Base-by-base conservation (phyloP, 1,284 basidiomycete genomes). In the Pseudozyma flocculosa region DNA sequence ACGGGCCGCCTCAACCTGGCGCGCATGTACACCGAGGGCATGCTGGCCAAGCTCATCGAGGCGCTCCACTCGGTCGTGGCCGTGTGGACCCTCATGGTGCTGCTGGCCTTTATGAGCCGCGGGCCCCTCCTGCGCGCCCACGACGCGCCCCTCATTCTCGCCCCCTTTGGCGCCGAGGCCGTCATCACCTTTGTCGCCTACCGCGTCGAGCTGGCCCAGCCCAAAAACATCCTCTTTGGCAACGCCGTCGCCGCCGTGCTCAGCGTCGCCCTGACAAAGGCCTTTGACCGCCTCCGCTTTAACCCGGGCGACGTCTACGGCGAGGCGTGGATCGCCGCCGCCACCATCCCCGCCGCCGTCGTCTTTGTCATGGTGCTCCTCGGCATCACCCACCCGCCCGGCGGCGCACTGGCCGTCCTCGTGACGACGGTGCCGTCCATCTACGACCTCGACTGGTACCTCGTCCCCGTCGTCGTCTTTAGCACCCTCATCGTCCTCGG, bases 131-230 rank as follows among this genome's bases (percentile, higher is more conserved):
- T 55, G 34, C 55, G 61, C 1, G 41, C 49, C 10, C 56, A 63
- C 41, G 21, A 58, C 38, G 34, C 68, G 1, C 67, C 62, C 0
- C 40, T 70, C 22, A 45, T 68, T 36, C 55, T 63, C 19, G 62
- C 50, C 4, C 57, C 65, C 0, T 71, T 75, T 43, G 72, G 65
- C 0, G 70, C 72, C 39, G 72, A 75, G 53, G 72, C 68, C 9
- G 68, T 70, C 39, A 61, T 74, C 7, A 53, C 67, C 4, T 75
- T 70, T 41, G 68, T 63, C 7, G 62, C 62, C 2, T 69, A 50
- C 36, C 53, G 54, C 15, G 57, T 58, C 0, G 64, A 68, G 2
- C 46, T 75, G 0, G 62, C 66, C 0, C 72, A 75, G 36, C 72
- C 72, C 18, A 66, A 65, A 18, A 64, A 64, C 50, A 66, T 75